Evolutionary conservation across 163 green algal species (phyloP).

Genomic region (Scenedesmus sp.): DNA sequence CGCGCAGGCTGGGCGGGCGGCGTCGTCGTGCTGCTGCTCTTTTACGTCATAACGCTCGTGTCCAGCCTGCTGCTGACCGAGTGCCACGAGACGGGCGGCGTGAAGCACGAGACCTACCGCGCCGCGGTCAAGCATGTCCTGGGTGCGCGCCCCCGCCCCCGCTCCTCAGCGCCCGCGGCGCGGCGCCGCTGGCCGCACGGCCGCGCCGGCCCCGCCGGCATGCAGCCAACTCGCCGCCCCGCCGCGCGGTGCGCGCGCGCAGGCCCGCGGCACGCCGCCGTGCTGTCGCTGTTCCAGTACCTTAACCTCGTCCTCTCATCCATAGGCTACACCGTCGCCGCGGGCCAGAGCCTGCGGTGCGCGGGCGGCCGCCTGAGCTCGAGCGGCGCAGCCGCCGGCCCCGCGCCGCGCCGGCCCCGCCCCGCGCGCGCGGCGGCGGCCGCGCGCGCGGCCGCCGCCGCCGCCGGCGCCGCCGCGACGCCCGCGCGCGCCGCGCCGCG

Average conservation of each 20-base stretch:
- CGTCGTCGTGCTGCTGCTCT: slow-evolving; percentile 37
- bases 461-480: too few relatives aligned
- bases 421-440: too few relatives aligned
- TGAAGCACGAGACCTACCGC: slow-evolving; percentile 41
- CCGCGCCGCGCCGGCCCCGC: too few relatives aligned
- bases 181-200: too few relatives aligned
- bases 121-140: slow-evolving; percentile 24
- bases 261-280: slow-evolving; percentile 19
- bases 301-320: slow-evolving; percentile 46
- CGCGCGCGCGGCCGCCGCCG: too few relatives aligned
- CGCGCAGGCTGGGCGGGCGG: slow-evolving; percentile 39
- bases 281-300: slow-evolving; percentile 33
- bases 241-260: neutral
- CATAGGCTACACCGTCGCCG: slow-evolving; percentile 46
- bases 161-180: too few relatives aligned
- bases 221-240: too few relatives aligned
- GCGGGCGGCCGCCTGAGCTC: too few relatives aligned
- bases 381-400: too few relatives aligned
- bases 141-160: neutral
- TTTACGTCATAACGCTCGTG: slow-evolving; percentile 40
- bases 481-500: too few relatives aligned
- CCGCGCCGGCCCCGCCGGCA: too few relatives aligned
- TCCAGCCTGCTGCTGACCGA: slow-evolving; percentile 34
- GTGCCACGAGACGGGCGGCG: slow-evolving; percentile 25
- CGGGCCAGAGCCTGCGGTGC: slow-evolving; percentile 42